These are phyloP conservation scores for Heliocybe sulcata DNA, from an alignment of 1,284 basidiomycete genomes.

Conservation along the genomic window DNA sequence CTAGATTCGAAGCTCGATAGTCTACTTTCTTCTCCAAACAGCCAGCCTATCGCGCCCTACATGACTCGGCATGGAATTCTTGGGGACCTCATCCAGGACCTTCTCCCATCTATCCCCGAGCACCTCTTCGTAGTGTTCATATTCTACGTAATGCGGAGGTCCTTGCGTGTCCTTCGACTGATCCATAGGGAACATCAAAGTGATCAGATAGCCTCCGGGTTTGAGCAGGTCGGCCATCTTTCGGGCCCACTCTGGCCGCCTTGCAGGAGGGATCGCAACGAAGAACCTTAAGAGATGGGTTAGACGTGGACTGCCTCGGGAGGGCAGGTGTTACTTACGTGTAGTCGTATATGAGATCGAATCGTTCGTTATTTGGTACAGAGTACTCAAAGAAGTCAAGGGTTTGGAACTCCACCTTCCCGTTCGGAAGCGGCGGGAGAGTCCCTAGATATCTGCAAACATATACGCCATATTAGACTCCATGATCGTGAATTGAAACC, in stretches of 20 bases:
- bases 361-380: constrained; percentile 30
- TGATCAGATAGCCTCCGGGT: constrained; percentile 55
- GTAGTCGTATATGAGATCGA: constrained; percentile 61
- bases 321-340: constrained; percentile 37
- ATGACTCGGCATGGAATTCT: constrained; percentile 29
- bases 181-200: constrained; percentile 46
- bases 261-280: constrained; percentile 56
- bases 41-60: constrained; percentile 39
- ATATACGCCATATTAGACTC: no score
- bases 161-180: constrained; percentile 37
- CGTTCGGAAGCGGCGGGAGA: constrained; percentile 1
- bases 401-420: constrained; percentile 27
- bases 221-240: constrained; percentile 52
- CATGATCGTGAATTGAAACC: no score
- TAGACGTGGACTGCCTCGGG: neutral
- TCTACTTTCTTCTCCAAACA: constrained; percentile 34
- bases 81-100: constrained; percentile 44
- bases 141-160: constrained; percentile 56
- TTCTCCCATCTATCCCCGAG: constrained; percentile 49
- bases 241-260: constrained; percentile 47
- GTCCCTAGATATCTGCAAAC: neutral
- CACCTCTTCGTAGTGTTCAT: constrained; percentile 49
- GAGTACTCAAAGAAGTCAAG: constrained; percentile 49
- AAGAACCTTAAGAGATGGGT: constrained; percentile 46
- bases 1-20: no score